Base-by-base conservation (phyloP, 2,329 filamentous ascomycete species). In the Zalaria sp. region DNA sequence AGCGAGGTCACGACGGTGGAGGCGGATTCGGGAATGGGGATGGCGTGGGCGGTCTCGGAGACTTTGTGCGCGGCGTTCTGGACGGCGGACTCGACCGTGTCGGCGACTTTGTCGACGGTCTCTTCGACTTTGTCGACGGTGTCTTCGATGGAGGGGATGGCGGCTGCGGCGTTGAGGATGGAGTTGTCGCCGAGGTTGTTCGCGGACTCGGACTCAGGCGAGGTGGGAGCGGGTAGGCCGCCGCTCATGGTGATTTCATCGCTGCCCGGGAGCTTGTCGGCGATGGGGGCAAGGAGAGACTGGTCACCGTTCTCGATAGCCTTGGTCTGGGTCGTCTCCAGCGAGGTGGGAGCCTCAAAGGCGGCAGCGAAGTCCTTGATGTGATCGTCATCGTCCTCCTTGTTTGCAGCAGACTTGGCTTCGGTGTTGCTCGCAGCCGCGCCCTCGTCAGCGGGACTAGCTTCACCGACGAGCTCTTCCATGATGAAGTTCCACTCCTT, bases 401-500 rank as follows among this genome's bases (percentile, higher is more conserved):
- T 7, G 29, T 27, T 27, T 37, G 29, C 6, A 5, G n/a, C 27
- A 11, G n/a, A 27, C 39, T 34, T 4, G 11, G 31, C 3, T 34
- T 38, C 8, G 34, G 37, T 11, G 39, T 31, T 41, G 32, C 37
- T 28, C 25, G 37, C 32, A 11, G 25, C 38, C 4, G 29, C 38
- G 26, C 26, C 41, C 11, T 6, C 32, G 31, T 35, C 31, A 5
- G 34, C 27, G 5, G 8, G 39, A 2, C 52, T 51, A 3, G 50
- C 49, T 11, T 51, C 51, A 27, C 53, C 51, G 31, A 56, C 50
- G 18, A 58, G 44, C 34, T 53, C 46, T 34, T 63, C 56, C 37
- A 75, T 65, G 42, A 87, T 64, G 48, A 73, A 74, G 29, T 72
- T 61, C 78, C 81, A 88, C 59, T 88, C 81, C 0, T 61, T 62